phyloP scores from a whole-genome alignment of 2,329 filamentous ascomycete species.

The Simplicillium sp. region DNA sequence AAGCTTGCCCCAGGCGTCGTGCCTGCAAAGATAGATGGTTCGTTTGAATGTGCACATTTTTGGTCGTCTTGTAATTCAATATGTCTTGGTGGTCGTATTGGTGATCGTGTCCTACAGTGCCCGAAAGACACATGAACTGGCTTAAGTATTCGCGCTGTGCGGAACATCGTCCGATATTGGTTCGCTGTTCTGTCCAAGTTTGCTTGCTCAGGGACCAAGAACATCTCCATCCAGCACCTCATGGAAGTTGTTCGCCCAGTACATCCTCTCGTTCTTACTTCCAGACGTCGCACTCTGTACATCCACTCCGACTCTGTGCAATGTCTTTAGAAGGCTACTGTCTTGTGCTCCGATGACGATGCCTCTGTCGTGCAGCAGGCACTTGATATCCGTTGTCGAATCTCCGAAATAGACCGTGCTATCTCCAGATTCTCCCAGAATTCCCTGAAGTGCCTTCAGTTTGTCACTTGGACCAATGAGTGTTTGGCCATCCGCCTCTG shows the following conservation, averaged over 20 bases:
- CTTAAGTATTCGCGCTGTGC: no score
- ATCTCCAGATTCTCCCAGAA: conserved; percentile 11
- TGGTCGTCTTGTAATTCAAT: neutral
- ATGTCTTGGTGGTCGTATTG: no score
- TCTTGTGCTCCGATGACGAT: conserved; percentile 33
- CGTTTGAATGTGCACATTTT: neutral
- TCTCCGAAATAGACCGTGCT: conserved; percentile 47
- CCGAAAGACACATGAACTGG: no score
- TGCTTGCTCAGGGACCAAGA: neutral
- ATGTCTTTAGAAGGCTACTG: conserved; percentile 23
- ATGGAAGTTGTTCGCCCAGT: conserved; percentile 34
- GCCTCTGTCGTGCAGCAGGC: conserved; percentile 34
- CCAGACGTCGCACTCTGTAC: conserved; percentile 24
- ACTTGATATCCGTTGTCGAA: conserved; percentile 46
- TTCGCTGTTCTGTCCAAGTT: neutral
- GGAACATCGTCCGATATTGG: neutral
- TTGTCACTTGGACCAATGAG: conserved; percentile 36
- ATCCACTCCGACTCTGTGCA: conserved; percentile 25
- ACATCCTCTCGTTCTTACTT: conserved; percentile 12
- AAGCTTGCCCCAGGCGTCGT: neutral
- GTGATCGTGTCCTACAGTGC: no score
- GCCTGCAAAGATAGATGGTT: neutral
- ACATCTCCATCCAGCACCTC: neutral
- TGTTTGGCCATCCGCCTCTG: conserved; percentile 12
- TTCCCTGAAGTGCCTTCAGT: conserved; percentile 25